phyloP scores from a whole-genome alignment of 768 basidiomycete genomes.

The Mycena epipterygia region DNA sequence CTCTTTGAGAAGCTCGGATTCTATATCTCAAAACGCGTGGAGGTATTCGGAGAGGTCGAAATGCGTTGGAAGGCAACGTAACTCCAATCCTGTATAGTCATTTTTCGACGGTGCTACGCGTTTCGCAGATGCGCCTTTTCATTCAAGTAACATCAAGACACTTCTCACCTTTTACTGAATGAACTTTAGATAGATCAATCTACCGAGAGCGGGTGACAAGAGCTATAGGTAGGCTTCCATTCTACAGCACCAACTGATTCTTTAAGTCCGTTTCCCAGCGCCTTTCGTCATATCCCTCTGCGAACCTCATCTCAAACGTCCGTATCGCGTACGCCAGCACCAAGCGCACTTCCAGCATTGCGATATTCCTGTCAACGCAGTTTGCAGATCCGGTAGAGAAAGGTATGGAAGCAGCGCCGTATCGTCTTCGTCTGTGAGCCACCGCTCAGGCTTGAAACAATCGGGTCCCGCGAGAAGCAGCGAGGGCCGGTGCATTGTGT shows the following conservation, averaged over 20 bases:
- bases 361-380: constrained; percentile 60
- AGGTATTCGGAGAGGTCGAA: constrained; percentile 89
- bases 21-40: constrained; percentile 70
- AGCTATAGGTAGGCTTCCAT: constrained; percentile 50
- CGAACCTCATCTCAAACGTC: constrained; percentile 55
- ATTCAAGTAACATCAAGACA: too few relatives aligned
- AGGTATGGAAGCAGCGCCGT: constrained; percentile 55
- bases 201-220: constrained; percentile 37
- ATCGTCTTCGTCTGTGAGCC: constrained; percentile 48
- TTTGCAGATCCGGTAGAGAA: constrained; percentile 60
- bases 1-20: constrained; percentile 89
- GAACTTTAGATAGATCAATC: neutral
- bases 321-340: constrained; percentile 55
- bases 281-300: constrained; percentile 50
- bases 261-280: constrained; percentile 52
- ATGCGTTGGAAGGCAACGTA: constrained; percentile 63
- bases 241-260: constrained; percentile 54
- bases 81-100: neutral
- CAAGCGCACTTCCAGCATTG: constrained; percentile 57
- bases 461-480: constrained; percentile 56
- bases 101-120: too few relatives aligned
- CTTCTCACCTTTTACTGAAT: too few relatives aligned
- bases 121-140: too few relatives aligned
- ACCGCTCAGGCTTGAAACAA: constrained; percentile 52
- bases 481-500: constrained; percentile 58